phyloP scores from a whole-genome alignment of 768 basidiomycete genomes.

The Suillus cothurnatus region DNA sequence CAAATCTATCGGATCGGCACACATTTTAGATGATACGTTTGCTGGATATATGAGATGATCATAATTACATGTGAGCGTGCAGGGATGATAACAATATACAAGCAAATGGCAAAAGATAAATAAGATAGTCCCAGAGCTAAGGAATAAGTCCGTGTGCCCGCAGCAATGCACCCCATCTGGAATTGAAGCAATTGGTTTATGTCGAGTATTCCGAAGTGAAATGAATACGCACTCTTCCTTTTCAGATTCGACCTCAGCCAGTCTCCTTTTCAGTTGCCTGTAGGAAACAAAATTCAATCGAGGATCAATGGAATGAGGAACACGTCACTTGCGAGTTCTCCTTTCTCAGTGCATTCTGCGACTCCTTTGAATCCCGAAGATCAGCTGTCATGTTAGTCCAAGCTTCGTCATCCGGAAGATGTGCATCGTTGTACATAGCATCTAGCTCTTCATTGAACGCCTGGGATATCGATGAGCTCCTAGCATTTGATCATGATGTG shows the following conservation, averaged over 20 bases:
- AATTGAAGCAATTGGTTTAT: slow-evolving; percentile 15
- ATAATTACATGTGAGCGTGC: not conserved
- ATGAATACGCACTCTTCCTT: slow-evolving; percentile 69
- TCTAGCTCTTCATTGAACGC: slow-evolving; percentile 95
- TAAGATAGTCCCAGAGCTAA: slow-evolving; percentile 19
- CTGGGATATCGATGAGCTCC: slow-evolving; percentile 40
- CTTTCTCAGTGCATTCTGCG: slow-evolving; percentile 67
- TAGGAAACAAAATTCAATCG: slow-evolving; percentile 7
- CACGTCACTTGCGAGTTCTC: slow-evolving; percentile 74
- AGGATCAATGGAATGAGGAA: not conserved
- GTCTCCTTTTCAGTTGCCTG: slow-evolving; percentile 69
- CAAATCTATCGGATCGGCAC: not conserved
- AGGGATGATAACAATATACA: slow-evolving; percentile 9
- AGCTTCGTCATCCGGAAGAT: slow-evolving; percentile 81
- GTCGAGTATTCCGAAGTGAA: slow-evolving; percentile 3
- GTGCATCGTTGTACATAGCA: slow-evolving; percentile 83
- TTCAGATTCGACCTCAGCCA: slow-evolving; percentile 73
- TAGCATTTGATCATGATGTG: not conserved
- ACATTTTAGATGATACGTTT: not conserved
- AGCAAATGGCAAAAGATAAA: slow-evolving; percentile 6
- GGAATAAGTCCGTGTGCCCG: slow-evolving; percentile 48
- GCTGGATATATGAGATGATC: not conserved
- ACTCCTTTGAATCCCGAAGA: slow-evolving; percentile 72
- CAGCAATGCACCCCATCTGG: slow-evolving; percentile 70
- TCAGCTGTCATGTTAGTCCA: slow-evolving; percentile 79